Percentiles rank a stretch among this genome's conserved stretches.
Conservation (phyloP, 768 basidiomycete genomes). For the Boletus rufocinnamomeus region DNA sequence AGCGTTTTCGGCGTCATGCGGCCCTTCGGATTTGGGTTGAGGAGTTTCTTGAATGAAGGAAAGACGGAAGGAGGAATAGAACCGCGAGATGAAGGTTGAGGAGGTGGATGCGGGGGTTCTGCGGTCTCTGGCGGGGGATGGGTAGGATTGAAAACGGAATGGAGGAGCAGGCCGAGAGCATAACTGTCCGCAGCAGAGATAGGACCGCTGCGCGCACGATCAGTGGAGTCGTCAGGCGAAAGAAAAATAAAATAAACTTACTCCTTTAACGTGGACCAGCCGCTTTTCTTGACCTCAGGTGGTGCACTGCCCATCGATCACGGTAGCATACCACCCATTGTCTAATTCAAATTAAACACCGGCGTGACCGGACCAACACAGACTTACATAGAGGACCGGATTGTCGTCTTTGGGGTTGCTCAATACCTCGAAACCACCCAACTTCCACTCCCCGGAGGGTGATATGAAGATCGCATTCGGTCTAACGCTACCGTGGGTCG, state of each 20-base stretch:
- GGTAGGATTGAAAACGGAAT: conserved; percentile 84
- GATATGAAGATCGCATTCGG: conserved; percentile 85
- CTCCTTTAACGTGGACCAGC: conserved; percentile 86
- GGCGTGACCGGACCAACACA: conserved; percentile 2
- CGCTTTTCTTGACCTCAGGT: conserved; percentile 87
- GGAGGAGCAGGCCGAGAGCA: conserved; percentile 82
- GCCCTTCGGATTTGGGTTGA: conserved; percentile 85
- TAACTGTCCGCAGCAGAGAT: conserved; percentile 81
- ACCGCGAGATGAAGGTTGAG: conserved; percentile 74
- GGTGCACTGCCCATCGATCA: conserved; percentile 62
- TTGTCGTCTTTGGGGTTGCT: conserved; percentile 80
- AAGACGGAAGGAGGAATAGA: conserved; percentile 75
- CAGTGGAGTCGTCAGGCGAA: neutral
- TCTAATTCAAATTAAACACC: conserved; percentile 44
- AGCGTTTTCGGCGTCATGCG: conserved; percentile 77
- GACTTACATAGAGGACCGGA: conserved; percentile 77
- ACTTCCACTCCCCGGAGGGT: conserved; percentile 93
- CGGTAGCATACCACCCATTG: conserved; percentile 62
- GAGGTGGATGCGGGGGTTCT: conserved; percentile 76
- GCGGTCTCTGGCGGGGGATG: conserved; percentile 68
- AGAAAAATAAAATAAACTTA: conserved; percentile 35
- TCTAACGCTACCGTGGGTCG: conserved; percentile 81
- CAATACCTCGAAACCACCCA: conserved; percentile 91
- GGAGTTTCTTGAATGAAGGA: conserved; percentile 78
- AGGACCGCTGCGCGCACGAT: conserved; percentile 38